phyloP scores from a whole-genome alignment of 352 stramenopile species.

The Pseudoperonospora humuli region DNA sequence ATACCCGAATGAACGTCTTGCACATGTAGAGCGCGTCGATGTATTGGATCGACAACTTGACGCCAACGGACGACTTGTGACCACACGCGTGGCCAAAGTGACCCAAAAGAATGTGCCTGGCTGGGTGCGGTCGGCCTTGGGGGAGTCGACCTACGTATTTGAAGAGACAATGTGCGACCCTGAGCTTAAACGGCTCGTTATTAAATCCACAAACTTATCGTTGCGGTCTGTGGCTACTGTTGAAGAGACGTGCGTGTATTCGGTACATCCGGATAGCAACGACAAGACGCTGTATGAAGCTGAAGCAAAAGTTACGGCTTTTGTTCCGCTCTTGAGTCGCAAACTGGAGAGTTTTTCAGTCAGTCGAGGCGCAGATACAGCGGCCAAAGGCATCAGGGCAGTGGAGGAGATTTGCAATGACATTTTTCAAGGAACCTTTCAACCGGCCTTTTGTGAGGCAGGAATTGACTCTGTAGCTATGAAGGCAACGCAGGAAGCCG shows the following conservation, averaged over 20 bases:
- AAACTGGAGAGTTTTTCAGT: slow-evolving; percentile 81
- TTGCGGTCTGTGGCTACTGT: slow-evolving; percentile 71
- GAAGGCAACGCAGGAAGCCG: slow-evolving; percentile 1
- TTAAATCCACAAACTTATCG: slow-evolving; percentile 78
- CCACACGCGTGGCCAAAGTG: slow-evolving; percentile 62
- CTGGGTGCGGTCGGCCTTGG: slow-evolving; percentile 64
- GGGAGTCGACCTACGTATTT: slow-evolving; percentile 71
- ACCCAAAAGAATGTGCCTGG: slow-evolving; percentile 64
- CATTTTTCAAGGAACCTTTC: slow-evolving; percentile 81
- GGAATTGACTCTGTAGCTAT: slow-evolving; percentile 7
- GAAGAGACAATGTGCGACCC: slow-evolving; percentile 77
- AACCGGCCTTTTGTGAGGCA: slow-evolving; percentile 48
- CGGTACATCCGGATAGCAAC: slow-evolving; percentile 46
- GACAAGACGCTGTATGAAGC: slow-evolving; percentile 59
- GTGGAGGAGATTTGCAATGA: slow-evolving; percentile 79
- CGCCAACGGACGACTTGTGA: slow-evolving; percentile 52
- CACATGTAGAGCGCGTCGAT: slow-evolving; percentile 78
- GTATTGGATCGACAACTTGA: slow-evolving; percentile 71
- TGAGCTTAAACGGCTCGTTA: slow-evolving; percentile 47
- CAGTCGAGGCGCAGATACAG: slow-evolving; percentile 59
- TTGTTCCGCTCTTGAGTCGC: slow-evolving; percentile 70
- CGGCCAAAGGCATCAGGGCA: slow-evolving; percentile 68
- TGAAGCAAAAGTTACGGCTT: slow-evolving; percentile 72
- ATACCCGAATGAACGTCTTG: slow-evolving; percentile 73
- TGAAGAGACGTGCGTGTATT: slow-evolving; percentile 82